Evolutionary conservation across 345 rosid genomes (phyloP).

Genomic region (Eucalyptus cloeziana): DNA sequence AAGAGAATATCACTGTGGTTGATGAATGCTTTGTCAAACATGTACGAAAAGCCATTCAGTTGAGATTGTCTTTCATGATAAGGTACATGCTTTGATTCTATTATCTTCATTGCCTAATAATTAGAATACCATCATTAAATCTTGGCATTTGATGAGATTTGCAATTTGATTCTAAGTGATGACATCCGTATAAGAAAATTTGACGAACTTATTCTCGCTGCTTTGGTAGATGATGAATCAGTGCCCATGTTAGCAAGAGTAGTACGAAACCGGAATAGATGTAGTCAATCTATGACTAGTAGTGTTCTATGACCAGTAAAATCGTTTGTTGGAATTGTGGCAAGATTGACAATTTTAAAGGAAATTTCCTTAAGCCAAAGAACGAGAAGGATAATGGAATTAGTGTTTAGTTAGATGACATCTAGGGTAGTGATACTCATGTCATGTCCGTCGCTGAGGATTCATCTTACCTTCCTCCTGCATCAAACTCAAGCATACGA

Average conservation of each 20-base stretch:
- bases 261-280: background rate
- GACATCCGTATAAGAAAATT: background rate
- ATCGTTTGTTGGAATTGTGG: accelerated
- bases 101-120: background rate
- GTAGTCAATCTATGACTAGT: accelerated
- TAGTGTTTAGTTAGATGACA: background rate
- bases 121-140: background rate
- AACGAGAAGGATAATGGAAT: background rate
- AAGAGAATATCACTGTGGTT: too few relatives aligned
- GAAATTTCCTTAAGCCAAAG: background rate
- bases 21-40: background rate
- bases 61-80: too few relatives aligned
- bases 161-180: background rate
- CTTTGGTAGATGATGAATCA: background rate
- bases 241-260: background rate
- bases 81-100: too few relatives aligned
- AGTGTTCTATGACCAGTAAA: accelerated
- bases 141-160: background rate
- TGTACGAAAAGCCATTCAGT: background rate
- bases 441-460: background rate
- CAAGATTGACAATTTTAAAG: background rate
- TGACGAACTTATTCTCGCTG: background rate
- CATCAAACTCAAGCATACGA: background rate
- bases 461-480: background rate
- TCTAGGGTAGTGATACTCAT: background rate